phyloP scores from a whole-genome alignment of 164 flowering plant genomes.

The Chimonanthus praecox region DNA sequence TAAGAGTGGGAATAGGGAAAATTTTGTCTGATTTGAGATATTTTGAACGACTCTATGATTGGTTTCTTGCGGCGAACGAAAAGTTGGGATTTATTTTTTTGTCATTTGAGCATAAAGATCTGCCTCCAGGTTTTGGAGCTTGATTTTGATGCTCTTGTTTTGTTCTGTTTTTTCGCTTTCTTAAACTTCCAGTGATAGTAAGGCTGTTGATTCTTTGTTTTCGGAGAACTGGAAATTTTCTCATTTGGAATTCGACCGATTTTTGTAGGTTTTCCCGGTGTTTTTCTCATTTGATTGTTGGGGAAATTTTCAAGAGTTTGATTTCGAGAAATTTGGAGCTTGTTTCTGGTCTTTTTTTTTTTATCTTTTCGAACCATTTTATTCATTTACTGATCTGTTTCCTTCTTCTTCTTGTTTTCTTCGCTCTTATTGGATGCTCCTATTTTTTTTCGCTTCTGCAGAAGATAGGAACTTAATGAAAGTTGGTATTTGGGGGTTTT shows the following conservation, averaged over 20 bases:
- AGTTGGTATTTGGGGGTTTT: background rate
- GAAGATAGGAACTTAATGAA: background rate
- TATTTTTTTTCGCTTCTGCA: background rate
- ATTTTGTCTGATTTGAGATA: background rate
- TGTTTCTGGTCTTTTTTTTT: background rate
- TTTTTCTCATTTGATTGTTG: background rate
- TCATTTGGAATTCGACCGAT: background rate
- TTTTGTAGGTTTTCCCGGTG: background rate
- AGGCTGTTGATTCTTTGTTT: background rate
- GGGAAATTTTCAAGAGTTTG: background rate
- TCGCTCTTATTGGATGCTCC: no score
- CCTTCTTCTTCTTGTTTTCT: no score
- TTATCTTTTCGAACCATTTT: background rate
- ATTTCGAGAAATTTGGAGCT: background rate
- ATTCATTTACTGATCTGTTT: no score
- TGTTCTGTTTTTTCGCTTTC: background rate
- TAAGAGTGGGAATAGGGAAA: background rate
- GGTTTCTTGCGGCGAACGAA: background rate
- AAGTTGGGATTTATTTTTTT: background rate
- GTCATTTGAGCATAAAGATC: background rate
- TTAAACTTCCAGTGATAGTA: background rate
- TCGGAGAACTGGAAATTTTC: background rate
- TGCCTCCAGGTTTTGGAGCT: background rate
- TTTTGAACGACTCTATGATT: background rate
- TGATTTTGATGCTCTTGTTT: background rate